phyloP scores from a whole-genome alignment of 2,329 filamentous ascomycete species.

The Neopestalotiopsis rosae region DNA sequence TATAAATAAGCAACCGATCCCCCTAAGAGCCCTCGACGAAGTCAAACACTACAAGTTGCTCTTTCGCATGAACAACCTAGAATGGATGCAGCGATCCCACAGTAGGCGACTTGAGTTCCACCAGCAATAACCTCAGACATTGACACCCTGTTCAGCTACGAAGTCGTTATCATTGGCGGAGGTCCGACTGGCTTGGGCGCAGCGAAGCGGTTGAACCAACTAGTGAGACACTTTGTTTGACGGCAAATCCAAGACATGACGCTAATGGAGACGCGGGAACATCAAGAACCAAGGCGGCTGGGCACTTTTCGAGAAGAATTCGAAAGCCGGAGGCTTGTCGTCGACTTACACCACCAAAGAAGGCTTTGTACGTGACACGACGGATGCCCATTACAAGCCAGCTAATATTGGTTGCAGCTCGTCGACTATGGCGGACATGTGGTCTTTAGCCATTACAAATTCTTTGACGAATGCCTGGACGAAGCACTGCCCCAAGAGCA shows the following conservation, averaged over 20 bases:
- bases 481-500: neutral
- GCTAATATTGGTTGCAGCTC: neutral
- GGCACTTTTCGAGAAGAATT: neutral
- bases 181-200: neutral
- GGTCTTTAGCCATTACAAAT: neutral
- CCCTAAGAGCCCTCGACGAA: too few relatives aligned
- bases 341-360: neutral
- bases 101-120: too few relatives aligned
- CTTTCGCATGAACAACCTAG: neutral
- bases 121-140: too few relatives aligned
- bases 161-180: neutral
- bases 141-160: neutral
- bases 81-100: neutral
- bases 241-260: neutral
- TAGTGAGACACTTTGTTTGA: neutral
- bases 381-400: neutral
- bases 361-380: neutral
- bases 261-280: neutral
- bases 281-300: neutral
- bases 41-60: neutral
- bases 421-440: neutral
- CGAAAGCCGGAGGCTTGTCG: neutral
- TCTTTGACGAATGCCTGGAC: neutral
- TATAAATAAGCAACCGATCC: too few relatives aligned
- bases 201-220: neutral